phyloP scores from a whole-genome alignment of 2,329 filamentous ascomycete genomes.

The Paecilomyces formosus region DNA sequence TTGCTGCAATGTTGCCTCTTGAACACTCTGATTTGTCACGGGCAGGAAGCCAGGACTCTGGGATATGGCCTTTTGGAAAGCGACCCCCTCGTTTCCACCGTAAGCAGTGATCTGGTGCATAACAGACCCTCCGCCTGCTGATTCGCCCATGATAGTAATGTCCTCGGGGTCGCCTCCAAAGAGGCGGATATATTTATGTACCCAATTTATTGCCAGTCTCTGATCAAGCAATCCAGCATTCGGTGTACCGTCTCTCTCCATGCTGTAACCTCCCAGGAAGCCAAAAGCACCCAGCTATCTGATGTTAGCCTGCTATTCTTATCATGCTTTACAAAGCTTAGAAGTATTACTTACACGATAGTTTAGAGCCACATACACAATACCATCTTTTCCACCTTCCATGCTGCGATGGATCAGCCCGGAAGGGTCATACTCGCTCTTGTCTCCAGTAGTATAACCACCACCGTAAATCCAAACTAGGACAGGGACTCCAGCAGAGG shows the following conservation, averaged over 20 bases:
- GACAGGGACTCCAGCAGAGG: slow-evolving; percentile 12
- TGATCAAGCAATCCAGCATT: not conserved
- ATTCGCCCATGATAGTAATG: slow-evolving; percentile 25
- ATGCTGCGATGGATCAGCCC: slow-evolving; percentile 32
- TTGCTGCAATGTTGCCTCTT: slow-evolving; percentile 31
- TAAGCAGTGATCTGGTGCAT: slow-evolving; percentile 50
- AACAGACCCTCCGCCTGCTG: slow-evolving; percentile 47
- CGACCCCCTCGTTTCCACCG: slow-evolving; percentile 36
- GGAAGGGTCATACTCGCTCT: slow-evolving; percentile 21
- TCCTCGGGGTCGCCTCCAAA: not conserved
- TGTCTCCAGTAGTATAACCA: slow-evolving; percentile 30
- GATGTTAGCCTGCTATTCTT: not conserved
- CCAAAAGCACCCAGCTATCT: not conserved
- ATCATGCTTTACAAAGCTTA: too few species aligned
- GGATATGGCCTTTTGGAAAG: slow-evolving; percentile 34
- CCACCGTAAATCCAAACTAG: slow-evolving; percentile 34
- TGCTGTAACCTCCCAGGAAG: not conserved
- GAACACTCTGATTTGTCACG: slow-evolving; percentile 17
- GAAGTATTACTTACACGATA: not conserved
- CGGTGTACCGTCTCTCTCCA: not conserved
- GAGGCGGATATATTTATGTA: slow-evolving; percentile 3
- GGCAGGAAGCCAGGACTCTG: slow-evolving; percentile 38
- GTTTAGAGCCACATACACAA: not conserved
- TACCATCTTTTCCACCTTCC: slow-evolving; percentile 12
- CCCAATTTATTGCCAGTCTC: not conserved